A percentile compares a stretch with the other conserved stretches of the same genome.
These are phyloP conservation scores for Mangifera indica DNA, from an alignment of 345 rosid genomes.

Conservation along the genomic window DNA sequence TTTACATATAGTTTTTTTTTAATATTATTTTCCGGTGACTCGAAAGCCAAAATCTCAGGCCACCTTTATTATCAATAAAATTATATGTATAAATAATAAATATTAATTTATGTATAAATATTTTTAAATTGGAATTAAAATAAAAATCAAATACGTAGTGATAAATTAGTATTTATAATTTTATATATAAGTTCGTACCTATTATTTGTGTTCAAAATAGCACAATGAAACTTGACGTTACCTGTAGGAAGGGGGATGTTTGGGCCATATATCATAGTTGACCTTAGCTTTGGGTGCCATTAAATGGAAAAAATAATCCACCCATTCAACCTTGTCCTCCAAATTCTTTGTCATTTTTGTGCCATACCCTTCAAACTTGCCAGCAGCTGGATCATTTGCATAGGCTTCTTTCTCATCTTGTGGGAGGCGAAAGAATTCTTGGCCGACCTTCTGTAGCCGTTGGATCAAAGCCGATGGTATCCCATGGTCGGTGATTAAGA, in stretches of 20 bases:
- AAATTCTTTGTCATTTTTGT: constrained; percentile 48
- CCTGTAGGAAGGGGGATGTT: constrained; percentile 37
- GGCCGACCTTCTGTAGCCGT: constrained; percentile 40
- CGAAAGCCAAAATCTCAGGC: too few species aligned
- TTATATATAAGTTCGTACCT: too few species aligned
- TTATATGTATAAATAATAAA: too few species aligned
- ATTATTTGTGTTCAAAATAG: too few species aligned
- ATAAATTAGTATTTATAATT: too few species aligned
- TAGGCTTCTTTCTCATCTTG: constrained; percentile 45
- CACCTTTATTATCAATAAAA: too few species aligned
- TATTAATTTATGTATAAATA: too few species aligned
- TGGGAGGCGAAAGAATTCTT: constrained; percentile 44
- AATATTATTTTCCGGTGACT: too few species aligned
- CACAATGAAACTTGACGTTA: background rate
- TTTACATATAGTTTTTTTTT: too few species aligned
- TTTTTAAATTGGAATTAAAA: too few species aligned
- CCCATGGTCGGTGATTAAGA: constrained; percentile 41
- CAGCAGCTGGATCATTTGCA: constrained; percentile 38
- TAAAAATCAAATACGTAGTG: too few species aligned
- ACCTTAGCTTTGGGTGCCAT: constrained; percentile 37
- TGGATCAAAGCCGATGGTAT: constrained; percentile 28
- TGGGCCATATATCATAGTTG: constrained; percentile 41
- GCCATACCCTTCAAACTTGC: constrained; percentile 51
- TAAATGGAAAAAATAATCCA: constrained; percentile 49
- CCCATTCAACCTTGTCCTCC: constrained; percentile 46